Evolutionary conservation across 2,329 filamentous ascomycete genomes (phyloP).

Genomic region (Magnaporthiopsis rhizophila): DNA sequence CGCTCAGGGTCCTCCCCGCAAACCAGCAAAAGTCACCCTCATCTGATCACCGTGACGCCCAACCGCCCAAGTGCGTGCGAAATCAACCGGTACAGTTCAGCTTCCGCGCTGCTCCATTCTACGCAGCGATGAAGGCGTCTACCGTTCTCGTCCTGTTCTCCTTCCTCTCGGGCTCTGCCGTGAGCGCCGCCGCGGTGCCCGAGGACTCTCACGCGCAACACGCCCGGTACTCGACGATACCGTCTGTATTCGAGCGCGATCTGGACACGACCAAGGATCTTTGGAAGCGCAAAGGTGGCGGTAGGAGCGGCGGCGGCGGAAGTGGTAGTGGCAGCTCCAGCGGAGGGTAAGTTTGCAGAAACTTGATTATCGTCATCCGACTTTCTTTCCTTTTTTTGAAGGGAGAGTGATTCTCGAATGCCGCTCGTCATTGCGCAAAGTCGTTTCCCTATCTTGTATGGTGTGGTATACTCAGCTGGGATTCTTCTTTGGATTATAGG

Average conservation of each 20-base stretch:
- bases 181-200: conserved; percentile 17
- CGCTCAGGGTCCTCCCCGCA: neutral
- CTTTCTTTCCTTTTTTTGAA: neutral
- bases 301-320: conserved; percentile 35
- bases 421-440: neutral
- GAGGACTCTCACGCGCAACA: conserved; percentile 10
- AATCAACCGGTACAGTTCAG: neutral
- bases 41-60: neutral
- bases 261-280: conserved; percentile 29
- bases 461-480: neutral
- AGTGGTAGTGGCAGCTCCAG: conserved; percentile 7
- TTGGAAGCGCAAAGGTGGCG: conserved; percentile 54
- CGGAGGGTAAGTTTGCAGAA: conserved; percentile 15
- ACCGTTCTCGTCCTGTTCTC: conserved; percentile 9
- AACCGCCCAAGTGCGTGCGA: neutral
- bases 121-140: conserved; percentile 12
- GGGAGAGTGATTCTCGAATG: neutral
- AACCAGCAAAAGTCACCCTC: neutral
- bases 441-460: neutral
- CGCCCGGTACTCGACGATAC: conserved; percentile 3
- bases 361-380: neutral
- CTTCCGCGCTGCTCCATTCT: neutral
- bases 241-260: neutral
- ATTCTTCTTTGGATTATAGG: neutral
- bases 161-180: conserved; percentile 10